A percentile compares a stretch with the other conserved stretches of the same genome.
Evolutionary conservation across 1,284 basidiomycete species (phyloP).

Genomic region (Ganoderma sinense): DNA sequence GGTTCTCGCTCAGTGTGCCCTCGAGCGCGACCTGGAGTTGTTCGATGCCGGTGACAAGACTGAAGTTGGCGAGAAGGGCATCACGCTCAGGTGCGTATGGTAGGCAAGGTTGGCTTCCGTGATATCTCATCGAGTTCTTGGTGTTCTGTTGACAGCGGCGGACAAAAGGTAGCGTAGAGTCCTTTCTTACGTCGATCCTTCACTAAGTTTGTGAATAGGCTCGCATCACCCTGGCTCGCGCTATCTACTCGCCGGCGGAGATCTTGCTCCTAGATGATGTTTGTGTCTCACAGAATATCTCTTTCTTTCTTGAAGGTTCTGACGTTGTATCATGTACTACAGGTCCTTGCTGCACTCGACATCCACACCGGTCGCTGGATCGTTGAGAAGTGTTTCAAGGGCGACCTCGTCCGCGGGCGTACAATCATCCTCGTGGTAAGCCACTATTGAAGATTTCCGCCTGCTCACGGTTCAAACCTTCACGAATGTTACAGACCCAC

Average conservation of each 20-base stretch:
- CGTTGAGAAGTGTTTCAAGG: slow-evolving; percentile 75
- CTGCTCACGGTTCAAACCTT: too few relatives aligned
- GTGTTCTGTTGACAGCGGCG: slow-evolving; percentile 46
- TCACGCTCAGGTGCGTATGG: slow-evolving; percentile 70
- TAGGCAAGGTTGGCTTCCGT: too few relatives aligned
- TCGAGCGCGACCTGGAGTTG: slow-evolving; percentile 68
- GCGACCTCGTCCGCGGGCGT: slow-evolving; percentile 71
- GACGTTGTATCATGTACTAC: not conserved
- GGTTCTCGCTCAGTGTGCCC: slow-evolving; percentile 68
- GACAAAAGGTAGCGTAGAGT: slow-evolving; percentile 59
- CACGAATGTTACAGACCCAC: slow-evolving; percentile 32
- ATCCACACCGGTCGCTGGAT: slow-evolving; percentile 79
- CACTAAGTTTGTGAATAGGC: slow-evolving; percentile 51
- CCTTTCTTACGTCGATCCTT: not conserved
- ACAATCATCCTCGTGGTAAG: slow-evolving; percentile 81
- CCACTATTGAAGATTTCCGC: not conserved
- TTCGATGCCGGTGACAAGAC: slow-evolving; percentile 78
- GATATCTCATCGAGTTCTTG: not conserved
- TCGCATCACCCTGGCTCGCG: slow-evolving; percentile 76
- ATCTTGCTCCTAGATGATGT: slow-evolving; percentile 75
- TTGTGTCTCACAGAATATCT: slow-evolving; percentile 31
- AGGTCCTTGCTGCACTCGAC: slow-evolving; percentile 60
- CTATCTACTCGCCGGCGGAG: slow-evolving; percentile 71
- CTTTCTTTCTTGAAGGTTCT: not conserved
- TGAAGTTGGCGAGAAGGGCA: slow-evolving; percentile 71